Evolutionary conservation across 202 grass and related monocot genomes (phyloP).

Genomic region (Carex arenaria): DNA sequence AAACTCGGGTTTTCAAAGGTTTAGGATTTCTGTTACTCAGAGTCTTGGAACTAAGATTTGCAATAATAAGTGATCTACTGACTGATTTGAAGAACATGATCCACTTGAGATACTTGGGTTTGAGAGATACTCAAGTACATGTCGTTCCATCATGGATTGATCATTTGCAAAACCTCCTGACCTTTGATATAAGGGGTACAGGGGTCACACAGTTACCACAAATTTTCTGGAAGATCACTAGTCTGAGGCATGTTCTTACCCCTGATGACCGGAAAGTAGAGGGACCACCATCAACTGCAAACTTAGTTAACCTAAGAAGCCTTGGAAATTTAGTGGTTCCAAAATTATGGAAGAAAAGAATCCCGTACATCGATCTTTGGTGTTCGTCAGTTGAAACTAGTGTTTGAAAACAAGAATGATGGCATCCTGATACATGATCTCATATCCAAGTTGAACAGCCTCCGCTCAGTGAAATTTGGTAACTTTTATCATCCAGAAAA

Average conservation of each 20-base stretch:
- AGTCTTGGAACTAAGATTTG: background rate
- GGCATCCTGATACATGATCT: no score
- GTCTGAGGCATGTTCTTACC: background rate
- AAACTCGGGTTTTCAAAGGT: background rate
- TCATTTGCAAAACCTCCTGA: background rate
- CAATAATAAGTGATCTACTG: background rate
- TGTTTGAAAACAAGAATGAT: no score
- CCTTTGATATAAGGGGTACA: conserved; percentile 9
- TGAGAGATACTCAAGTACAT: background rate
- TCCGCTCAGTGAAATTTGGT: no score
- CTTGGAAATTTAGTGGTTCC: no score
- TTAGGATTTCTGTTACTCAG: background rate
- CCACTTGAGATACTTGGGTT: conserved; percentile 14
- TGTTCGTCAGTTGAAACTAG: no score
- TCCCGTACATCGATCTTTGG: no score
- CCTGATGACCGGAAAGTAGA: no score
- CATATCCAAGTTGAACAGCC: no score
- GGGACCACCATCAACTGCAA: no score
- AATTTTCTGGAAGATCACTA: background rate
- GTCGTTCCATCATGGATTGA: background rate
- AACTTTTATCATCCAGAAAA: no score
- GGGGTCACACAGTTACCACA: background rate
- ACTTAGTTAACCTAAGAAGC: no score
- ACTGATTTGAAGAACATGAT: background rate
- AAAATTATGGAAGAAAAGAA: no score